Percentiles rank a stretch among this genome's conserved stretches.
phyloP scores from a whole-genome alignment of 495 filamentous ascomycete species.

The Sphaerosporella brunnea region DNA sequence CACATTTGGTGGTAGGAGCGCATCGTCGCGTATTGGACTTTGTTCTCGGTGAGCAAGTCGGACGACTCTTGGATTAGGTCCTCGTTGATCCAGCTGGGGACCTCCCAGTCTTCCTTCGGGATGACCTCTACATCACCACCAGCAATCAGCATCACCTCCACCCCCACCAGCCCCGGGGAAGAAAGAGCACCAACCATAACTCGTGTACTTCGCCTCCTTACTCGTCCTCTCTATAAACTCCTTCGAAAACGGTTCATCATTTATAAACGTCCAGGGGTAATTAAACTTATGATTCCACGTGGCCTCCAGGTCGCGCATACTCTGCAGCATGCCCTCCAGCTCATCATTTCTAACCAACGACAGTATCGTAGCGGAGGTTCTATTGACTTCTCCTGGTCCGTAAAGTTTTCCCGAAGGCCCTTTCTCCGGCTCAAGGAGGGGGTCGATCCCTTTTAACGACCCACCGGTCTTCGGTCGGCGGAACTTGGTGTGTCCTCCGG shows the following conservation, averaged over 20 bases:
- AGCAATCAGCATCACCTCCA: neutral
- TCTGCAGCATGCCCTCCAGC: conserved; percentile 58
- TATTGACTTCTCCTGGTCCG: conserved; percentile 26
- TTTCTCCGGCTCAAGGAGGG: conserved; percentile 23
- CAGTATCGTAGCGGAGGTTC: conserved; percentile 84
- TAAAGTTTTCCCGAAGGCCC: conserved; percentile 20
- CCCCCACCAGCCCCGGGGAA: conserved; percentile 1
- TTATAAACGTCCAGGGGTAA: conserved; percentile 99
- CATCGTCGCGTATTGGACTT: conserved; percentile 74
- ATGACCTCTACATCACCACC: conserved; percentile 44
- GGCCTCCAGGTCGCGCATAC: conserved; percentile 78
- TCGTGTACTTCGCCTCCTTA: conserved; percentile 66
- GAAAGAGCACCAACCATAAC: conserved; percentile 46
- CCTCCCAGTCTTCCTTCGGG: conserved; percentile 84
- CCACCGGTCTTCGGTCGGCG: conserved; percentile 14
- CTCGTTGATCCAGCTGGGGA: conserved; percentile 79
- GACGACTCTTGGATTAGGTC: conserved; percentile 72
- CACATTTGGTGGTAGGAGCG: conserved; percentile 98
- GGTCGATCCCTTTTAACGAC: conserved; percentile 25
- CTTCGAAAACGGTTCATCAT: conserved; percentile 76
- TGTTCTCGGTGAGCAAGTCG: conserved; percentile 61
- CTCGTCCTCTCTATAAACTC: conserved; percentile 76
- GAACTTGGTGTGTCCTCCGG: conserved; percentile 10
- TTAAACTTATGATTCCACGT: conserved; percentile 99
- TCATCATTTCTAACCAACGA: conserved; percentile 89